Evolutionary conservation across 1,284 basidiomycete species (phyloP), one percentile per base, ranked within the genome.

Genomic region (Leccinum subrobustum): DNA sequence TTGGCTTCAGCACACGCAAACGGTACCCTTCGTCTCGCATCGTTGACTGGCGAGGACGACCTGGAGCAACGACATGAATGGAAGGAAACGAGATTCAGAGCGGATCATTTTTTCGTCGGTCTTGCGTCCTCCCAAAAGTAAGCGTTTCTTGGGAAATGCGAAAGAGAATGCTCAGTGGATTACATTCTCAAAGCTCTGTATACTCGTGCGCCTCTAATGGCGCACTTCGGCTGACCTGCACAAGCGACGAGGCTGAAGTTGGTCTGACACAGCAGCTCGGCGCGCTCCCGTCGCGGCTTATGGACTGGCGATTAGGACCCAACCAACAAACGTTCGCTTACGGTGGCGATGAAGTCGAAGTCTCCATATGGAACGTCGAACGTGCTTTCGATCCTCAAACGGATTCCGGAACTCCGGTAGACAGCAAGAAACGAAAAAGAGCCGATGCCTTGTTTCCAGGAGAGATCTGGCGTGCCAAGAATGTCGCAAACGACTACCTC

Each of bases 261-360:
- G 14, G 16, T 23, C 60, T 31, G 51, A 70, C 55, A 58, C 75
- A 63, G 60, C 71, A 33, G 37, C 68, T 76, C 27, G 71, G 75
- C 23, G 73, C 76, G 9, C 80, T 93, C 47, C 90, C 91, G 1
- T 85, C 81, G 65, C 83, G 87, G 29, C 76, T 93, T 20, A 77
- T 74, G 52, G 84, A 83, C 59, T 91, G 89, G 87, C 80, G 81
- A n/a, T 73, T 91, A 14, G 81, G 86, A 3, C 68, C 76, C 6
- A 77, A 83, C 56, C 75, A 75, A 4, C 71, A 78, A 25, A 81
- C 81, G 0, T 94, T 96, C 75, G 84, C 87, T 0, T 89, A 93
- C 64, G 94, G 89, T 6, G 94, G 94, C 3, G 88, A 95, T 67
- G 94, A 96, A 73, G 91, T 96, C 16, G 92, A 95, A 61, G 73